Base-by-base conservation (phyloP, 805 yeast species). In the Candida railenensis region DNA sequence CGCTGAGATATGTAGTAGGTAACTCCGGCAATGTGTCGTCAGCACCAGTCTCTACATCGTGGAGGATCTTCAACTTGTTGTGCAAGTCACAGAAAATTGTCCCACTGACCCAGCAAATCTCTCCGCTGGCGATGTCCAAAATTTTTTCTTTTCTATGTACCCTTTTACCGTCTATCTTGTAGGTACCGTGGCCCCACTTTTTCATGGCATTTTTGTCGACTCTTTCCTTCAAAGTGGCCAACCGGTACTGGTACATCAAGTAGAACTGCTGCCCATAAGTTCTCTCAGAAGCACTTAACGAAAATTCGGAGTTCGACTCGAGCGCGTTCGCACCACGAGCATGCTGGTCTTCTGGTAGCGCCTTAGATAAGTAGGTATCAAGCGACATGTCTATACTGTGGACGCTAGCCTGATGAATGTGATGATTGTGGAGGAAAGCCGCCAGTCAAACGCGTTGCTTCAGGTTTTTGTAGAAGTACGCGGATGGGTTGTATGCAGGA, bases 31-130 rank as follows among this genome's bases (percentile, higher is more conserved):
- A 64, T 11, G 73, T 73, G 32, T 80, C 83, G 54, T 80, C 82
- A 42, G 65, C 61, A 30, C 78, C 78, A 21, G 76, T 77, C 28
- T 86, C 81, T 7, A 92, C 90, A 51, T 94, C 98, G 37, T 81
- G 80, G 46, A 94, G 66, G 43, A 94, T 83, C 61, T 91, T 86
- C 3, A 96, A 90, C 59, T 94, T 94, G 58, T 81, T 81, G 57
- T 82, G 82, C 83, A 89, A 77, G 50, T 91, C 96, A 56, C 88
- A 78, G 57, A 85, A 89, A 0, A 91, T 75, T 0, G 97, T 89
- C 2, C 99, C 99, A 21, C 85, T 74, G 11, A 89, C 82, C 92
- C 92, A 94, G 51, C 88, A 78, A 16, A 85, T 76, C 48, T 78
- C 74, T 48, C 82, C 80, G 28, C 77, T 73, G 9, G 69, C 66